phyloP scores from a whole-genome alignment of 805 yeast genomes.

The Yarrowia porcina region DNA sequence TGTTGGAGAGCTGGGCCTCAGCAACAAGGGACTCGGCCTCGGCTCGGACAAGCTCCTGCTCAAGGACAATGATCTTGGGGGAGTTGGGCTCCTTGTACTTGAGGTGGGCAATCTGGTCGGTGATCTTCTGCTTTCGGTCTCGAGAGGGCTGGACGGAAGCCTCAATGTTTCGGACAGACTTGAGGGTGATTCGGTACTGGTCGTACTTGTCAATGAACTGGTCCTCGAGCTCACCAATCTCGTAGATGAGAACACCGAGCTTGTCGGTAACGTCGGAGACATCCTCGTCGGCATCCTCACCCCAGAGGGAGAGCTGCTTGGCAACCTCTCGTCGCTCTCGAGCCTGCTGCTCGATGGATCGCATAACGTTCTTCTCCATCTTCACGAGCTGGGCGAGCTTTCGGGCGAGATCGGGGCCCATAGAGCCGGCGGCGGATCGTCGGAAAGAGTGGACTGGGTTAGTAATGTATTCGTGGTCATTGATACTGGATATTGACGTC shows the following conservation, averaged over 20 bases:
- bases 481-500: too few species aligned
- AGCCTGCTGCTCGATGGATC: slow-evolving; percentile 88
- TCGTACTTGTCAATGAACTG: slow-evolving; percentile 98
- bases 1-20: slow-evolving; percentile 96
- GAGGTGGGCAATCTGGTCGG: slow-evolving; percentile 95
- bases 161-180: slow-evolving; percentile 93
- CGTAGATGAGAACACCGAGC: slow-evolving; percentile 91
- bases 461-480: neutral
- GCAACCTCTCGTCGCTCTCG: slow-evolving; percentile 95
- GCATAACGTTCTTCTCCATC: slow-evolving; percentile 94
- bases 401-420: slow-evolving; percentile 93
- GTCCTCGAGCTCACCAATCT: slow-evolving; percentile 97
- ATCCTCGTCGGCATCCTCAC: slow-evolving; percentile 96
- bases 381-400: slow-evolving; percentile 88
- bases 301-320: slow-evolving; percentile 95
- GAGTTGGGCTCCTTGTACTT: slow-evolving; percentile 98
- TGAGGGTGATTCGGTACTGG: slow-evolving; percentile 93
- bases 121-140: slow-evolving; percentile 95
- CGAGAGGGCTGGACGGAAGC: slow-evolving; percentile 97
- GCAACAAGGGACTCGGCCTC: slow-evolving; percentile 99
- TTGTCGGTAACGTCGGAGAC: slow-evolving; percentile 96
- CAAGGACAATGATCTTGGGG: slow-evolving; percentile 90
- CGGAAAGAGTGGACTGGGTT: slow-evolving; percentile 44
- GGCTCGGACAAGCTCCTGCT: slow-evolving; percentile 97
- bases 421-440: slow-evolving; percentile 81